Percentiles rank a stretch among this genome's conserved stretches.
Conservation (phyloP, 2,329 filamentous ascomycete genomes). For the Colletotrichum sidae region DNA sequence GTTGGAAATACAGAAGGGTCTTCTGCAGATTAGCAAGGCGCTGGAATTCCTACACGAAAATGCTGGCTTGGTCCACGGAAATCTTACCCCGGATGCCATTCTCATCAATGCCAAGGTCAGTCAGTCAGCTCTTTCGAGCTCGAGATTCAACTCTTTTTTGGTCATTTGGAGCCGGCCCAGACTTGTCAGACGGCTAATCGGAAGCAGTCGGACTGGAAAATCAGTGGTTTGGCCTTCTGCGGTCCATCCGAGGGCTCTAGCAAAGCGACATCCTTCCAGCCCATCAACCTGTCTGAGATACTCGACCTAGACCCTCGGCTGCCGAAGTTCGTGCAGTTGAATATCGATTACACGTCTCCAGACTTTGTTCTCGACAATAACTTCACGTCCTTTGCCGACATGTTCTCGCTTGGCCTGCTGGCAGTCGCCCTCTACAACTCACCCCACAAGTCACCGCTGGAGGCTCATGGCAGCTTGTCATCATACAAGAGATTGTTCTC, state of each 20-base stretch:
- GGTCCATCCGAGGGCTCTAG: slow-evolving; percentile 82
- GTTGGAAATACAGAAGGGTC: slow-evolving; percentile 95
- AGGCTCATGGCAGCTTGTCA: slow-evolving; percentile 82
- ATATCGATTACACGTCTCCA: slow-evolving; percentile 92
- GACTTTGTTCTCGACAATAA: slow-evolving; percentile 95
- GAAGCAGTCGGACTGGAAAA: slow-evolving; percentile 92
- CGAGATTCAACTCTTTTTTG: background rate
- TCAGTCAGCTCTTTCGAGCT: slow-evolving; percentile 27
- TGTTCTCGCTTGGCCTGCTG: slow-evolving; percentile 92
- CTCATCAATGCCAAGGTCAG: slow-evolving; percentile 91
- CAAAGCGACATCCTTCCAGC: slow-evolving; percentile 79
- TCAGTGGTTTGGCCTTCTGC: slow-evolving; percentile 92
- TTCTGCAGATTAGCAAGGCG: slow-evolving; percentile 93
- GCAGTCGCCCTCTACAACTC: slow-evolving; percentile 93
- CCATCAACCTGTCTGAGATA: slow-evolving; percentile 85
- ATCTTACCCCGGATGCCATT: slow-evolving; percentile 92
- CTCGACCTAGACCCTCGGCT: slow-evolving; percentile 88
- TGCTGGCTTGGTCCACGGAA: slow-evolving; percentile 92
- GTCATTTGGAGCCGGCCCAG: background rate
- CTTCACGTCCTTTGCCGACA: slow-evolving; percentile 84
- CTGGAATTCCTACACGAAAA: slow-evolving; percentile 96
- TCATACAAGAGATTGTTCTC: slow-evolving; percentile 88
- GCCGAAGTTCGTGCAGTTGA: slow-evolving; percentile 85
- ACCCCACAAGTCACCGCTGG: slow-evolving; percentile 89
- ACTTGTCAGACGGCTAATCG: slow-evolving; percentile 43